phyloP scores from a whole-genome alignment of 805 yeast species.

The Starmerella powellii region DNA sequence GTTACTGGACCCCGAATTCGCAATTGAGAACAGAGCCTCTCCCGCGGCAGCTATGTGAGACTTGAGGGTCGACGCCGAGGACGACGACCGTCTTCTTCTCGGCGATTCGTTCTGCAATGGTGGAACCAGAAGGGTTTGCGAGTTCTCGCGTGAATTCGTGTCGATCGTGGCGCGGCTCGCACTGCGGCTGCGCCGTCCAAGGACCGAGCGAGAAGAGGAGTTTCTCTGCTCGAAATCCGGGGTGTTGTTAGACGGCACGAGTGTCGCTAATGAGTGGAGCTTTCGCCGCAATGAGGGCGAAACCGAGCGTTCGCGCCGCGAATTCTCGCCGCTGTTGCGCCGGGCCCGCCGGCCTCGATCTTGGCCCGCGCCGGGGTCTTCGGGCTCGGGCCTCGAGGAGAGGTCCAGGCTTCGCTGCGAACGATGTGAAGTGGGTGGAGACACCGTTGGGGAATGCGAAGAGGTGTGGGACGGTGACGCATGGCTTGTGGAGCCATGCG shows the following conservation, averaged over 20 bases:
- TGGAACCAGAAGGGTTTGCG: neutral
- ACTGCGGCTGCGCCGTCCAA: conserved; percentile 4
- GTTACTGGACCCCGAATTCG: too few species aligned
- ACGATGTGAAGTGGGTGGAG: neutral
- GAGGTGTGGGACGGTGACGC: neutral
- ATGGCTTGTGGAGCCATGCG: too few species aligned
- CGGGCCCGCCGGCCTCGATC: neutral
- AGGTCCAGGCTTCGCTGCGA: neutral
- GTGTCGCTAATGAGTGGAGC: neutral
- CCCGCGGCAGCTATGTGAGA: neutral
- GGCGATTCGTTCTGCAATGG: neutral
- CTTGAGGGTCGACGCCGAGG: neutral
- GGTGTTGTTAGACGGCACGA: neutral
- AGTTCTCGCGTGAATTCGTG: too few species aligned
- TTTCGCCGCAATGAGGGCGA: conserved; percentile 1
- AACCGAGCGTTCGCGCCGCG: neutral
- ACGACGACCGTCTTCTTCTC: conserved; percentile 5
- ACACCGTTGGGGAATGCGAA: neutral
- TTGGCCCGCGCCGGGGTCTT: neutral
- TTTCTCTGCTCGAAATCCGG: neutral
- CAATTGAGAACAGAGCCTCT: too few species aligned
- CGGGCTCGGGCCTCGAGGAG: neutral
- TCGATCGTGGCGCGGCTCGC: neutral
- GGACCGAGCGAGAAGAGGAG: neutral
- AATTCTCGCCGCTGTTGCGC: neutral